Base-by-base conservation (phyloP, 2,329 filamentous ascomycete genomes). In the Ceratocystis ficicola region DNA sequence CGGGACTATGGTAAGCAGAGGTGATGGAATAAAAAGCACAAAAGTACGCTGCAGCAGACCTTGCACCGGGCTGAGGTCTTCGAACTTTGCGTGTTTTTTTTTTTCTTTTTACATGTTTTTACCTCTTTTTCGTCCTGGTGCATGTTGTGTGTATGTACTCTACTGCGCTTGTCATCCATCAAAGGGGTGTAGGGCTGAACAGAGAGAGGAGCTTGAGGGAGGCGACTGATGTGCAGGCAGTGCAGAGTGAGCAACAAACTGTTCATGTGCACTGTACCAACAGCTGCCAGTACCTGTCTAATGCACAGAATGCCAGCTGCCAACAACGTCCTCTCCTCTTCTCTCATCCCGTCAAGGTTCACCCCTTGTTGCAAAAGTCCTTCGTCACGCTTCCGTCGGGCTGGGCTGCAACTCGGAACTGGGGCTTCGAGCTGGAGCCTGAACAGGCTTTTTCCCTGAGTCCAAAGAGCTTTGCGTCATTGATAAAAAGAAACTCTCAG, bases 201-300 rank as follows among this genome's bases (percentile, higher is more conserved):
- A 12, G 46, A 50, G 17, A 22, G 17, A n/a, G n/a, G 44, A 48
- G 44, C 15, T 17, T 46, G 6, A 3, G 17, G 44, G 20, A 50
- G 46, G 46, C 46, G 20, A 41, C 36, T 50, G 20, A 50, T 50
- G 5, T 50, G 20, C 46, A 50, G 46, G 22, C 46, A 50, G 46
- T 50, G 46, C 46, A 1, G 6, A 0, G 1, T 22, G 20, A n/a
- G n/a, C 7, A 25, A 0, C 7, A 0, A 1, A 4, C n/a, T 20
- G 22, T 50, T 1, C 4, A 5, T 4, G 10, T 12, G 17, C 20
- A 50, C 46, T 50, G 46, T 25, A 0, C 3, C 0, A 1, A 25
- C 46, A 25, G 46, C 46, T 50, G 46, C 1, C 17, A 8, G 8
- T 17, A 46, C 15, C 15, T 46, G 44, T 6, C 0, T 5, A 5